A percentile compares a stretch with the other conserved stretches of the same genome.
phyloP scores from a whole-genome alignment of 78 protist species.

The Bigelowiella natans region DNA sequence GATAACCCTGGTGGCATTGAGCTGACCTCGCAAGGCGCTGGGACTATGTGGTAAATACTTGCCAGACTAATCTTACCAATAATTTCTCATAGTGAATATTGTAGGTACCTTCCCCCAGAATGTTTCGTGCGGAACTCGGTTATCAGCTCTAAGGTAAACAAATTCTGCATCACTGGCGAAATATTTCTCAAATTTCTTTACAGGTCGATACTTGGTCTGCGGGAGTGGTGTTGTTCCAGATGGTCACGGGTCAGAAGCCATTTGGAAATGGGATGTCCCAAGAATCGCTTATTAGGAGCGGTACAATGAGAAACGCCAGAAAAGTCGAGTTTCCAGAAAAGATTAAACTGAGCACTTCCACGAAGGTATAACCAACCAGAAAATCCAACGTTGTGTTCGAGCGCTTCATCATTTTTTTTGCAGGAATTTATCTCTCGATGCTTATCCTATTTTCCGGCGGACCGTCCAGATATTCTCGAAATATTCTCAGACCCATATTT shows the following conservation, averaged over 20 bases:
- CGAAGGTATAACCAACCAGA: background rate
- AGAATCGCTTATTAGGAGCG: background rate
- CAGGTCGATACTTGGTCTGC: conserved; percentile 14
- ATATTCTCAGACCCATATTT: background rate
- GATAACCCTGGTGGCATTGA: conserved; percentile 39
- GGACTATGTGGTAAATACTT: conserved; percentile 68
- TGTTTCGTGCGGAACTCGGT: conserved; percentile 43
- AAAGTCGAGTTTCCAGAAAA: background rate
- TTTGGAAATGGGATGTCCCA: conserved; percentile 6
- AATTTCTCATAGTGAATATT: background rate
- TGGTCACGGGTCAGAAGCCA: background rate
- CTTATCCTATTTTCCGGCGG: background rate
- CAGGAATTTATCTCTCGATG: background rate
- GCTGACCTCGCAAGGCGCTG: conserved; percentile 82
- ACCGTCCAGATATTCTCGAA: background rate
- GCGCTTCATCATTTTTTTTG: background rate
- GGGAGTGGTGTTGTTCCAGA: conserved; percentile 8
- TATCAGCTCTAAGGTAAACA: conserved; percentile 49
- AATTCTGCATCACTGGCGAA: background rate
- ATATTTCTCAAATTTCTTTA: background rate
- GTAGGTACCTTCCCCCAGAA: conserved; percentile 74
- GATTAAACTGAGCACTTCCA: background rate
- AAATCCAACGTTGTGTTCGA: background rate
- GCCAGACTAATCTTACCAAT: background rate
- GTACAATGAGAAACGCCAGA: background rate